Evolutionary conservation across 1,284 basidiomycete genomes (phyloP), one percentile per base, ranked within the genome.

Genomic region (Microbotryomycetes sp.): DNA sequence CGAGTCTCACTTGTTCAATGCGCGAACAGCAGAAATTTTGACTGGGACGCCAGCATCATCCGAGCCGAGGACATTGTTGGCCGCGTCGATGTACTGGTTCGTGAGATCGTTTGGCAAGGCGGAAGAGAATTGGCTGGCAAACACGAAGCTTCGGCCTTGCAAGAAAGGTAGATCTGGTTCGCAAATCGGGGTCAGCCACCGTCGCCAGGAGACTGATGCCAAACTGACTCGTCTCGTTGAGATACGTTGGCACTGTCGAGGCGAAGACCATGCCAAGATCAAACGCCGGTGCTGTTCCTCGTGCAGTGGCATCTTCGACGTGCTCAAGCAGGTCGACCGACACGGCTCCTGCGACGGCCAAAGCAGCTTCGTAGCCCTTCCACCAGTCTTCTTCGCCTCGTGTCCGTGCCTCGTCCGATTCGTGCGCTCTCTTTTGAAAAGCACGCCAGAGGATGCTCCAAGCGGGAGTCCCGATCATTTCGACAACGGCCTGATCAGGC

Each of bases 71-170:
- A 89, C 89, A 48, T 86, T 82, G 30, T 94, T 81, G 0, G 92
- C 89, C 6, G 89, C 89, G 25, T 87, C 83, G 32, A 98, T 80
- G 73, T 97, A 97, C 72, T 91, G 88, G 1, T 82, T 82, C 2
- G 87, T 85, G 48, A 92, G 79, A 58, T 84, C 80, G 2, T 80
- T 70, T 0, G 90, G 87, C 7, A 97, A 79, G 3, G 86, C 76
- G 62, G 84, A 83, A 0, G 89, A 83, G 71, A 86, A 97, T 74
- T 93, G 88, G 71, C 89, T 92, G 0, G 92, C 91, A 72, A 97
- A 94, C 46, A 97, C 89, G 66, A 97, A 96, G 2, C 86, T 88
- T 59, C 94, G 82, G 9, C 94, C 96, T 76, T 96, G 92, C 52
- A 98, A 77, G 81, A 97, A 97, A 0, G 91, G 88, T 56, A 81